Evolutionary conservation across 2,329 filamentous ascomycete species (phyloP).

Genomic region (Colletotrichum zoysiae): DNA sequence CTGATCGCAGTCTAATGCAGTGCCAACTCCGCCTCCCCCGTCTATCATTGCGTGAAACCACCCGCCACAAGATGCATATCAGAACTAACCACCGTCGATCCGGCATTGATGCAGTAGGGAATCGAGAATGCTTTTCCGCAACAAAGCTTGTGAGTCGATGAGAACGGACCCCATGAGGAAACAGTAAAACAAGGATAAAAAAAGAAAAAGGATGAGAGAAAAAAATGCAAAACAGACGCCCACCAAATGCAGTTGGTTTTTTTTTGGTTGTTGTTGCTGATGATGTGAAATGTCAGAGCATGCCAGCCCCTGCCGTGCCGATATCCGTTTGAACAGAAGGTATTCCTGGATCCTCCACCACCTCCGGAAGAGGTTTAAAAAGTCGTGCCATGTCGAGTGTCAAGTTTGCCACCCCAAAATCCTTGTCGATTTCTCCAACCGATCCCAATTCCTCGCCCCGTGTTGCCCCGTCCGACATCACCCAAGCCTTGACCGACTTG

Average conservation of each 20-base stretch:
- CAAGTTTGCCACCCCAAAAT: conserved; percentile 73
- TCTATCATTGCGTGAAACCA: conserved; percentile 45
- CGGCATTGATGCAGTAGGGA: conserved; percentile 43
- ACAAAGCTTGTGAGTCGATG: conserved; percentile 40
- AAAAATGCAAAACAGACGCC: conserved; percentile 41
- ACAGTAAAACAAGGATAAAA: conserved; percentile 16
- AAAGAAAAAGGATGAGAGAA: conserved; percentile 15
- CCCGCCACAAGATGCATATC: conserved; percentile 44
- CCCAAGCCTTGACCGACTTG: conserved; percentile 71
- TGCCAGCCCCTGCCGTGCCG: conserved; percentile 48
- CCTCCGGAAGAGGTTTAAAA: conserved; percentile 70
- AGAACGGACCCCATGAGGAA: conserved; percentile 39
- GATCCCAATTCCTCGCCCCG: conserved; percentile 77
- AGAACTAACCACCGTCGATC: conserved; percentile 43
- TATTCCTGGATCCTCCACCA: conserved; percentile 58
- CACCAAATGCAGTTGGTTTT: conserved; percentile 46
- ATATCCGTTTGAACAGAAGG: conserved; percentile 58
- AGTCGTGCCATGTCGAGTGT: conserved; percentile 79
- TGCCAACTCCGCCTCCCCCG: conserved; percentile 47
- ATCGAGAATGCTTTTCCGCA: conserved; percentile 42
- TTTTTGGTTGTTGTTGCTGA: conserved; percentile 26
- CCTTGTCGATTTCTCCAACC: conserved; percentile 75
- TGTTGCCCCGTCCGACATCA: conserved; percentile 72
- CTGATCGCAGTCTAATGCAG: conserved; percentile 49
- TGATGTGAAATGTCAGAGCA: conserved; percentile 47